Percentiles rank a stretch among this genome's conserved stretches.
phyloP scores from a whole-genome alignment of 2,329 filamentous ascomycete species.

The Claviceps sp. region DNA sequence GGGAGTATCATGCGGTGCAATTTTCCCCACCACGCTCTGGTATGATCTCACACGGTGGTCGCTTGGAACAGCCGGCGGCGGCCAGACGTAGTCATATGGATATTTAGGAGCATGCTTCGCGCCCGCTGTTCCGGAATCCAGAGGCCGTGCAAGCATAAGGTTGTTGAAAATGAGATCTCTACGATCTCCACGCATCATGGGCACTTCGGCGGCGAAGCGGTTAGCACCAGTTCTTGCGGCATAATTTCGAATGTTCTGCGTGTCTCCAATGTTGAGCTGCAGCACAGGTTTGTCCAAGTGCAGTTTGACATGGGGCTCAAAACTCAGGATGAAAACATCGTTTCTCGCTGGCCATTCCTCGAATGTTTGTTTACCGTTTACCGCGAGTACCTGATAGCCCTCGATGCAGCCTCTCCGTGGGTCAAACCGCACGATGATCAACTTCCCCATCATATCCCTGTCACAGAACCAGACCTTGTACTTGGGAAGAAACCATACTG shows the following conservation, averaged over 20 bases:
- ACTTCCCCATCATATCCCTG: slow-evolving; percentile 54
- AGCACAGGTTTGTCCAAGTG: slow-evolving; percentile 64
- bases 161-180: slow-evolving; percentile 46
- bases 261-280: slow-evolving; percentile 29
- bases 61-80: slow-evolving; percentile 57
- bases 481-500: slow-evolving; percentile 71
- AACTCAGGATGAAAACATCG: slow-evolving; percentile 57
- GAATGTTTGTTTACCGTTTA: slow-evolving; percentile 39
- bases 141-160: slow-evolving; percentile 50
- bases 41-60: slow-evolving; percentile 32
- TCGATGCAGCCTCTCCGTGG: slow-evolving; percentile 62
- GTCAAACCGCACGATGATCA: slow-evolving; percentile 69
- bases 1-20: slow-evolving; percentile 27
- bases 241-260: slow-evolving; percentile 11
- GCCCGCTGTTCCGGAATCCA: slow-evolving; percentile 22
- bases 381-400: slow-evolving; percentile 62
- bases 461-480: slow-evolving; percentile 82
- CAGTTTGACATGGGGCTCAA: slow-evolving; percentile 55
- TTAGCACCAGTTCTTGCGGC: slow-evolving; percentile 14
- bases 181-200: slow-evolving; percentile 35
- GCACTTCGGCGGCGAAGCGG: slow-evolving; percentile 36
- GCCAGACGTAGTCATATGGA: slow-evolving; percentile 54
- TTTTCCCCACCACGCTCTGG: slow-evolving; percentile 9
- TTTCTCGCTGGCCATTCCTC: slow-evolving; percentile 52
- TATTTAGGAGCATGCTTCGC: slow-evolving; percentile 18